A percentile compares a stretch with the other conserved stretches of the same genome.
Conservation (phyloP, 805 yeast species). For the Kazachstania kunashirensis region DNA sequence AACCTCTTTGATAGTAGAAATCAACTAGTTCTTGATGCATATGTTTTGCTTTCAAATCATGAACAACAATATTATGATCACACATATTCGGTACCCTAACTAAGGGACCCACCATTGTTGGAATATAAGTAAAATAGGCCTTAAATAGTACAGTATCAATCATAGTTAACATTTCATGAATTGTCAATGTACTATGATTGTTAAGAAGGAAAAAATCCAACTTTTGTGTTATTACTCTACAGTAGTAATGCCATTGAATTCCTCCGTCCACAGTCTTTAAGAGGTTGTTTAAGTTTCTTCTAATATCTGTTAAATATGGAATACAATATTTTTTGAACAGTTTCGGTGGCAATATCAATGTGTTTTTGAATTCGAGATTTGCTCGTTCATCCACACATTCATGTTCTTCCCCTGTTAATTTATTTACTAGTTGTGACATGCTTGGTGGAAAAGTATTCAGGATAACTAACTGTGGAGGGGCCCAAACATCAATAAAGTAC, state of each 20-base stretch:
- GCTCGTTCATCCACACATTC: constrained; percentile 6
- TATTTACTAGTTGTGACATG: constrained; percentile 19
- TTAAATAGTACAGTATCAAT: constrained; percentile 75
- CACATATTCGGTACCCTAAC: constrained; percentile 69
- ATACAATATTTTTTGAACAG: constrained; percentile 26
- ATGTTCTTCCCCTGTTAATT: constrained; percentile 12
- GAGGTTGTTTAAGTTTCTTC: constrained; percentile 34
- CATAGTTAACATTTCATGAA: constrained; percentile 33
- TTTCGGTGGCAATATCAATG: constrained; percentile 7
- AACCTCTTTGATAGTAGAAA: constrained; percentile 54
- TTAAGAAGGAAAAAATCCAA: constrained; percentile 25
- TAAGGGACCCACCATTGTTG: constrained; percentile 72
- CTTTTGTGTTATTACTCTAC: constrained; percentile 15
- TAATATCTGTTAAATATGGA: constrained; percentile 40
- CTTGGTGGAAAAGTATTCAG: constrained; percentile 34
- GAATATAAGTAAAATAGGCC: constrained; percentile 59
- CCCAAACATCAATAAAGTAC: constrained; percentile 44
- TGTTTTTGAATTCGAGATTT: background rate
- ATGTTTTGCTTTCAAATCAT: constrained; percentile 37
- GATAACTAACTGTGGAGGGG: constrained; percentile 49
- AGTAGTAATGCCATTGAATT: constrained; percentile 17
- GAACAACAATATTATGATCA: constrained; percentile 51
- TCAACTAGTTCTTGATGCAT: constrained; percentile 64
- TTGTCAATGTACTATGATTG: constrained; percentile 24
- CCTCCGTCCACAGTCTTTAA: constrained; percentile 7